Base-by-base conservation (phyloP, 768 basidiomycete genomes). In the Pholiota microspora region DNA sequence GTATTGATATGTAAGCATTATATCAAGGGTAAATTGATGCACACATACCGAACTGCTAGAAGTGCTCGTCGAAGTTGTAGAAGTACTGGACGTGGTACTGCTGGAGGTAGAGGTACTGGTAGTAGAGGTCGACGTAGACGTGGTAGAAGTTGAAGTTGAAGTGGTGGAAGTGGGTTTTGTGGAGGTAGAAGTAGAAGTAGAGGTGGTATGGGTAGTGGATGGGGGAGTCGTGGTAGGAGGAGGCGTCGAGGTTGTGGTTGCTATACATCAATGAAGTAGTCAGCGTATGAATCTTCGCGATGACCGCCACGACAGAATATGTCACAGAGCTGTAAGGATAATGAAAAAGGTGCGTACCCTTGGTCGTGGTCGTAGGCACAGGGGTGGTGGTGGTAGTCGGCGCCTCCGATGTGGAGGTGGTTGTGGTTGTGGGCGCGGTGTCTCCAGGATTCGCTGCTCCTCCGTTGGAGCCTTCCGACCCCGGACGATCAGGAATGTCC, bases 181-280 rank as follows among this genome's bases (percentile, higher is more conserved):
- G n/a, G 59, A 53, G 21, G 63, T 28, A n/a, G 61, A 59, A 51
- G 58, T 40, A 23, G 57, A 57, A 24, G 64, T 40, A 21, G 56
- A 10, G 25, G 44, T 59, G 12, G 59, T 54, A 9, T 63, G 52
- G 13, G 64, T 32, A 28, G 54, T 47, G 38, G 62, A 53, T 9
- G 66, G n/a, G 51, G 40, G 40, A 9, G 58, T 35, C 15, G 59
- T 51, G 18, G 50, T 18, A 10, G 51, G 18, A 13, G 58, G 23
- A 18, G 51, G 42, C 12, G 57, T 34, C 10, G 57, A 40, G 18
- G 57, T 31, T 18, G 53, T 15, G 55, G 48, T 53, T 49, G 38
- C 40, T 40, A 32, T 9, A 34, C 32, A 10, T 31, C 12, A 31
- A 31, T 31, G n/a, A 27, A 18, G 12, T 1, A 31, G 25, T 47